A percentile compares a stretch with the other conserved stretches of the same genome.
These are phyloP conservation scores for Coniophora puteana DNA, from an alignment of 1,284 basidiomycete species.

Conservation along the genomic window DNA sequence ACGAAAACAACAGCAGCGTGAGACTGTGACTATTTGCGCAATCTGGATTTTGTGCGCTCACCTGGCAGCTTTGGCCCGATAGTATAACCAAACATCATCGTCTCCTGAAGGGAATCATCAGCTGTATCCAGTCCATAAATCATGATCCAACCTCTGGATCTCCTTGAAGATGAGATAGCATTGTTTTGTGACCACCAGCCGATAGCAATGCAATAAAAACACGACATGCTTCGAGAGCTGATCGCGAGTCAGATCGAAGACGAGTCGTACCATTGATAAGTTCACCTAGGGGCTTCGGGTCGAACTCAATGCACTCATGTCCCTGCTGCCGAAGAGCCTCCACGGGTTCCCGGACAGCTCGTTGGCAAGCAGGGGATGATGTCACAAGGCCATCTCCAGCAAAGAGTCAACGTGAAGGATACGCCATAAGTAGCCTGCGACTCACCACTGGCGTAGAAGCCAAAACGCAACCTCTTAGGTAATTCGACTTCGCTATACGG, in stretches of 20 bases:
- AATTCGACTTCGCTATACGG: slow-evolving; percentile 56
- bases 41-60: slow-evolving; percentile 18
- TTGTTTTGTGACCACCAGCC: no score
- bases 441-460: slow-evolving; percentile 65
- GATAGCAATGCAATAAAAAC: no score
- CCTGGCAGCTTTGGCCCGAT: slow-evolving; percentile 61
- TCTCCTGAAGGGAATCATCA: slow-evolving; percentile 79
- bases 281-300: no score
- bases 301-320: slow-evolving; percentile 76
- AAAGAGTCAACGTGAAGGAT: not conserved
- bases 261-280: no score
- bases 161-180: no score
- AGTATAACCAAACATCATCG: slow-evolving; percentile 58
- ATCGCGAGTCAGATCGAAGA: no score
- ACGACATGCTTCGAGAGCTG: no score
- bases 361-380: slow-evolving; percentile 74
- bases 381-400: slow-evolving; percentile 58
- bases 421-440: slow-evolving; percentile 4
- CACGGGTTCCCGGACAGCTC: slow-evolving; percentile 77
- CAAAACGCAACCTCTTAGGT: slow-evolving; percentile 60
- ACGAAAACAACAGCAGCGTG: no score
- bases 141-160: no score
- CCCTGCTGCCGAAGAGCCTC: slow-evolving; percentile 63
- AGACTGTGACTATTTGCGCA: no score
- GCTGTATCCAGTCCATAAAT: slow-evolving; percentile 68